Base-by-base conservation (phyloP, 768 basidiomycete genomes). In the Lentinula guzmanii region DNA sequence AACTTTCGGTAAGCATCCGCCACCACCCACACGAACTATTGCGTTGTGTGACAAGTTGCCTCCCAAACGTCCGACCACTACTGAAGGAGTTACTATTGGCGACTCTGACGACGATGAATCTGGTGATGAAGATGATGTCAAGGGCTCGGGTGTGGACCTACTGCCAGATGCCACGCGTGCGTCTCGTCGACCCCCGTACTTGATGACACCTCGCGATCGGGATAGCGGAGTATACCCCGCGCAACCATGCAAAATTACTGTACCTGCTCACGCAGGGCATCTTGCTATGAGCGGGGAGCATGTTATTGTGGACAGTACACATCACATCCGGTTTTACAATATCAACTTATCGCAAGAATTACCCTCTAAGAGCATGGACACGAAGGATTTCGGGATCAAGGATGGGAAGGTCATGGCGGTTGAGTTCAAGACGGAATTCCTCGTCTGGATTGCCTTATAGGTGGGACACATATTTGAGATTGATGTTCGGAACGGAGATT, bases 371-470 rank as follows among this genome's bases (percentile, higher is more conserved):
- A 74, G 70, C 1, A 65, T 92, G 11, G 89, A 93, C 53, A 79
- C 86, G 57, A 86, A 82, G 62, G 82, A 86, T 11, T 69, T 86
- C 2, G 83, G 82, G 0, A 67, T 81, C 53, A 92, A 89, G 68
- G 89, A 93, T 48, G 72, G 82, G 3, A 86, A 85, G 66, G 79
- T 95, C 41, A 87, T 87, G 1, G 85, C 87, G 18, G 79, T 96
- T 73, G 93, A 89, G 71, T 92, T 95, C 70, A 79, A 88, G 15
- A 81, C 88, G 0, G 78, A 80, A 2, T 66, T 64, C 11, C 66
- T 72, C n/a, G 73, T 94, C 2, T 98, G 95, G 95, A 74, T 89
- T 10, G 96, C 95, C 4, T 93, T 93, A 33, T 93, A 91, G 74
- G 93, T 95, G 28, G 96, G 96, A 0, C 86, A 90, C 70, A 62